phyloP scores from a whole-genome alignment of 805 yeast species.

The Pichia ethanolica region DNA sequence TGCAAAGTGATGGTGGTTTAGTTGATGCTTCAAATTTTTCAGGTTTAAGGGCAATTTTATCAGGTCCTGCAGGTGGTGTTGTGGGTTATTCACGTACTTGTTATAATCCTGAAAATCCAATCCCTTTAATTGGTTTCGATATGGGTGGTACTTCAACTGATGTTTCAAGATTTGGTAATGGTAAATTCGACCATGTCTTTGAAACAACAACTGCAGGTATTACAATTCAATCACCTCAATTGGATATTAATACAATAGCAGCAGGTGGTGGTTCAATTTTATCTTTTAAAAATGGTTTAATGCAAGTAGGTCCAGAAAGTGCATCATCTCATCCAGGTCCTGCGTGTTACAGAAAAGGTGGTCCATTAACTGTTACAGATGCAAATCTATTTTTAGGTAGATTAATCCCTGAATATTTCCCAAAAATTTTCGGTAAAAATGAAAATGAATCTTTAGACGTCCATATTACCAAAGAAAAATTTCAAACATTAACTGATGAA shows the following conservation, averaged over 20 bases:
- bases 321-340: constrained; percentile 91
- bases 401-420: constrained; percentile 66
- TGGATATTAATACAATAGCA: constrained; percentile 75
- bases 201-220: constrained; percentile 82
- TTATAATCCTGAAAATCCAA: constrained; percentile 42
- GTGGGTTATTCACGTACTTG: constrained; percentile 89
- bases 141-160: constrained; percentile 93
- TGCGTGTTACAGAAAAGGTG: constrained; percentile 77
- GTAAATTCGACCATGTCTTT: constrained; percentile 68
- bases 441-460: constrained; percentile 65
- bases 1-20: constrained; percentile 96
- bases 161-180: constrained; percentile 62
- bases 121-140: constrained; percentile 74
- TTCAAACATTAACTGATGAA: constrained; percentile 42
- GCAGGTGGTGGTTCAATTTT: constrained; percentile 79
- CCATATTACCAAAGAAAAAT: constrained; percentile 42
- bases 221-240: constrained; percentile 76
- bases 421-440: constrained; percentile 75
- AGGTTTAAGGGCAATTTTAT: constrained; percentile 79
- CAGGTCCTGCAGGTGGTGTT: constrained; percentile 98
- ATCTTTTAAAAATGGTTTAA: constrained; percentile 61
- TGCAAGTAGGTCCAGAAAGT: constrained; percentile 80
- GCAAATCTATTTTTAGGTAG: constrained; percentile 72
- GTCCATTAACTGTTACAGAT: constrained; percentile 80
- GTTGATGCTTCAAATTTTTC: constrained; percentile 79